A percentile compares a stretch with the other conserved stretches of the same genome.
Conservation (phyloP, 2,329 filamentous ascomycete species). For the Curvularia sp. region DNA sequence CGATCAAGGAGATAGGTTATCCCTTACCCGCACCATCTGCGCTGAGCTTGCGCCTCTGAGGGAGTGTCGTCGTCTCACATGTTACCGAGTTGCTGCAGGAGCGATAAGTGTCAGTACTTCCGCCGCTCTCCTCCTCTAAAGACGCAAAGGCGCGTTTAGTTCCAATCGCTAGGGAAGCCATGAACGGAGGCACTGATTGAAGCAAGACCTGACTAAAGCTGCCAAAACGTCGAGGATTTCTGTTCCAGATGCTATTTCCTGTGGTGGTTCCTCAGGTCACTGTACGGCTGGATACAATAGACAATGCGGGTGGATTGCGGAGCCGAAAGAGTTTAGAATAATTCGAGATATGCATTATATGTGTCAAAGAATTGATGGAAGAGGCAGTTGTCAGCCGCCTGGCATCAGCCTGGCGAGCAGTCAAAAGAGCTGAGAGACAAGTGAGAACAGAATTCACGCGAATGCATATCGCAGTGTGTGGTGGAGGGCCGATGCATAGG, state of each 20-base stretch:
- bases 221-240: neutral
- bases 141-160: slow-evolving; percentile 18
- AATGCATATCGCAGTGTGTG: slow-evolving; percentile 22
- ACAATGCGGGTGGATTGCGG: slow-evolving; percentile 6
- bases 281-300: neutral
- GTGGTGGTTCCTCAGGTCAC: neutral
- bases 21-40: slow-evolving; percentile 22
- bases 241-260: neutral
- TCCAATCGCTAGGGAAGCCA: slow-evolving; percentile 9
- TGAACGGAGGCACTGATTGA: neutral
- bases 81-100: slow-evolving; percentile 7
- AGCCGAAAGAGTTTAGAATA: slow-evolving; percentile 1
- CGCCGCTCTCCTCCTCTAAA: slow-evolving; percentile 12
- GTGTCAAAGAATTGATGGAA: neutral
- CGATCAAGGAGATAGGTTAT: neutral
- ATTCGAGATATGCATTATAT: slow-evolving; percentile 14
- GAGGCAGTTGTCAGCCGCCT: neutral
- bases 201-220: neutral
- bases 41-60: slow-evolving; percentile 17
- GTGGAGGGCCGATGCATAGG: slow-evolving; percentile 12
- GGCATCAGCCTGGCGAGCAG: slow-evolving; percentile 14
- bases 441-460: slow-evolving; percentile 3
- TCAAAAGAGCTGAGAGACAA: neutral
- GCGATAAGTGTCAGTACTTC: slow-evolving; percentile 13
- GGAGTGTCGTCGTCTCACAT: slow-evolving; percentile 7